Evolutionary conservation across 1,284 basidiomycete species (phyloP).

Genomic region (Peniophora sp.): DNA sequence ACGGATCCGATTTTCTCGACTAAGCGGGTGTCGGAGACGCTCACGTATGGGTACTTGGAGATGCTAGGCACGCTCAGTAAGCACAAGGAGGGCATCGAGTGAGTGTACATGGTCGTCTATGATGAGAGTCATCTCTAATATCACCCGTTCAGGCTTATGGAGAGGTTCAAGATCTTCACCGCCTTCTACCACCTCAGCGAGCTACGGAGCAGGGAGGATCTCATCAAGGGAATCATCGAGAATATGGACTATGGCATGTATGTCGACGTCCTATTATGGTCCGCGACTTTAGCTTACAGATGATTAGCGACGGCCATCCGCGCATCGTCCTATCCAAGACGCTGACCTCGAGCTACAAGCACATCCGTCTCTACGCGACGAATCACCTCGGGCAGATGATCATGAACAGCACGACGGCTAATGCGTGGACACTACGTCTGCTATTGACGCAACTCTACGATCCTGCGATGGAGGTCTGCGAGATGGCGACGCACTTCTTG

Average conservation of each 20-base stretch:
- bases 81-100: conserved; percentile 85
- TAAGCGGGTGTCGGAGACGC: conserved; percentile 72
- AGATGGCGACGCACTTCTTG: conserved; percentile 82
- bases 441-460: conserved; percentile 96
- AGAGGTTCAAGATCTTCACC: conserved; percentile 90
- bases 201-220: conserved; percentile 82
- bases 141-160: conserved; percentile 57
- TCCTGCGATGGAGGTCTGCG: conserved; percentile 81
- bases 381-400: conserved; percentile 80
- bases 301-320: conserved; percentile 79
- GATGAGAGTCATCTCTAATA: neutral
- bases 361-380: conserved; percentile 85
- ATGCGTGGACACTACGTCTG: conserved; percentile 82
- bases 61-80: conserved; percentile 91
- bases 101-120: conserved; percentile 7
- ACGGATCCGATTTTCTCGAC: conserved; percentile 85
- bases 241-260: conserved; percentile 88
- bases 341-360: conserved; percentile 86
- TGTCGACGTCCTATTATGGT: conserved; percentile 16
- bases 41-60: conserved; percentile 92
- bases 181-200: conserved; percentile 93
- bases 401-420: conserved; percentile 51
- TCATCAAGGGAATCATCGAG: conserved; percentile 87
- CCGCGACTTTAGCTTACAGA: neutral
- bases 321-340: conserved; percentile 90